phyloP scores from a whole-genome alignment of 768 basidiomycete species.

The Sutorius australiensis region DNA sequence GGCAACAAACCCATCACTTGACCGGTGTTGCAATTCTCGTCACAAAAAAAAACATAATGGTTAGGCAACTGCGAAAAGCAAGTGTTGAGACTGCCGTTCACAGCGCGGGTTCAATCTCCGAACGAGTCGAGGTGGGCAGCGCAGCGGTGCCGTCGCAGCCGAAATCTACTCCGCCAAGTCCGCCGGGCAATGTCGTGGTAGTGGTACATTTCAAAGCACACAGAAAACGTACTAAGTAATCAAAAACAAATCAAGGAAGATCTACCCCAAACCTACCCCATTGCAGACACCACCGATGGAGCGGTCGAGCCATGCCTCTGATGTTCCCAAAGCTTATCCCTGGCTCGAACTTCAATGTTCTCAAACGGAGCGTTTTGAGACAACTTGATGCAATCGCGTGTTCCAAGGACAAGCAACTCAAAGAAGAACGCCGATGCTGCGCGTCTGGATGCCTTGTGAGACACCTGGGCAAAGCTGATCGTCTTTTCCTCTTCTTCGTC shows the following conservation, averaged over 20 bases:
- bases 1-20: too few species aligned
- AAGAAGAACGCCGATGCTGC: slow-evolving; percentile 98
- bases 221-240: neutral
- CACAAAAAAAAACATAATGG: too few species aligned
- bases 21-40: too few species aligned
- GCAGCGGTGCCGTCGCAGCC: too few species aligned
- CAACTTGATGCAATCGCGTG: slow-evolving; percentile 85
- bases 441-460: slow-evolving; percentile 83
- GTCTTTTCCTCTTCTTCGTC: slow-evolving; percentile 52
- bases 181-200: too few species aligned
- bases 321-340: slow-evolving; percentile 82
- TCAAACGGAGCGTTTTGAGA: slow-evolving; percentile 72
- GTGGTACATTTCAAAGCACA: neutral
- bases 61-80: too few species aligned
- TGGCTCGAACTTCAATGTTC: slow-evolving; percentile 80
- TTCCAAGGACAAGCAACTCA: slow-evolving; percentile 90
- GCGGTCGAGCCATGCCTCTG: slow-evolving; percentile 43
- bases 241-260: slow-evolving; percentile 15
- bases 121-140: too few species aligned
- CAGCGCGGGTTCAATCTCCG: too few species aligned
- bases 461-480: slow-evolving; percentile 75
- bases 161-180: too few species aligned
- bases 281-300: slow-evolving; percentile 44
- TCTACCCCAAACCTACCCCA: slow-evolving; percentile 26
- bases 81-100: too few species aligned